phyloP scores from a whole-genome alignment of 345 rosid species.

The Brassica juncea region DNA sequence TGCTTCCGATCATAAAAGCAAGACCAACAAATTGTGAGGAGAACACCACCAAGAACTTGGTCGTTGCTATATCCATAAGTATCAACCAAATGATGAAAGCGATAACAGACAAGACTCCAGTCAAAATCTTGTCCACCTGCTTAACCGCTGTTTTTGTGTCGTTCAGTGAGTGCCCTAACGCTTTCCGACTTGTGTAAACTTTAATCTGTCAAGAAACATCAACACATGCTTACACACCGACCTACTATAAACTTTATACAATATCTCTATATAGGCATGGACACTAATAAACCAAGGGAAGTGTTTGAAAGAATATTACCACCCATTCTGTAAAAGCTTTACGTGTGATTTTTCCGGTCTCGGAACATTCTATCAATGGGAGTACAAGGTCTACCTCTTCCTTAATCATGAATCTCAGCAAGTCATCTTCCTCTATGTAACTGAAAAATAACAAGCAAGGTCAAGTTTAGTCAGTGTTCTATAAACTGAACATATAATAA shows the following conservation, averaged over 20 bases:
- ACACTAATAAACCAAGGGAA: background rate
- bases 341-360: constrained; percentile 54
- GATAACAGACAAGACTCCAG: constrained; percentile 48
- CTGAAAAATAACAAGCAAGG: constrained; percentile 41
- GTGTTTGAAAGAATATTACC: constrained; percentile 44
- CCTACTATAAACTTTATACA: background rate
- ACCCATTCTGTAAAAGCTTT: constrained; percentile 76
- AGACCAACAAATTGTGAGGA: constrained; percentile 69
- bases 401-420: constrained; percentile 76
- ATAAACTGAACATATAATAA: too few species aligned
- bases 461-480: background rate
- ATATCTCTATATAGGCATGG: background rate
- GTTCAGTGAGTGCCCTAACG: constrained; percentile 68
- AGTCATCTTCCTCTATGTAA: constrained; percentile 69
- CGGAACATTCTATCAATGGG: constrained; percentile 62
- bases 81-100: constrained; percentile 69
- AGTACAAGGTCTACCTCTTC: constrained; percentile 82
- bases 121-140: constrained; percentile 64
- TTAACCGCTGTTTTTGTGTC: constrained; percentile 92
- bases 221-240: background rate
- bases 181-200: constrained; percentile 73
- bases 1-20: constrained; percentile 73
- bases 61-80: constrained; percentile 64
- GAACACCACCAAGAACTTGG: constrained; percentile 61
- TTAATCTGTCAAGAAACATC: constrained; percentile 55